Evolutionary conservation across 1,284 basidiomycete genomes (phyloP).

Genomic region (Papiliotrema terrestris): DNA sequence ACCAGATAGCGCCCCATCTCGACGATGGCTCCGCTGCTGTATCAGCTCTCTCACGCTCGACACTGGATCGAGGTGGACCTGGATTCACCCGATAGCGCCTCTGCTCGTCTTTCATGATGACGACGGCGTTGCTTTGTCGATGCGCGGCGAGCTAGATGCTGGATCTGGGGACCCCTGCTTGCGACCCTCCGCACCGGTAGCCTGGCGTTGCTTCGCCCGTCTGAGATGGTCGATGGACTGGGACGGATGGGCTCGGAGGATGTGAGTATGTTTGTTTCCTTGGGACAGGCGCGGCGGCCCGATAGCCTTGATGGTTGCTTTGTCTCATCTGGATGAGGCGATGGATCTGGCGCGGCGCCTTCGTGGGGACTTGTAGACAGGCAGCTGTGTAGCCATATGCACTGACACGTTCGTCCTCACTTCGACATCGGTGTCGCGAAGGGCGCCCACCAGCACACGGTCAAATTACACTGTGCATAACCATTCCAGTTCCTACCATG

Average conservation of each 20-base stretch:
- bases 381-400: no score
- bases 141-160: background rate
- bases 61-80: no score
- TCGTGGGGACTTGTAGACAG: no score
- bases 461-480: no score
- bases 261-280: background rate
- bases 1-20: background rate
- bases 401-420: no score
- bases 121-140: constrained; percentile 1
- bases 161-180: background rate
- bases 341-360: background rate
- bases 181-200: background rate
- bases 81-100: background rate
- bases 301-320: constrained; percentile 12
- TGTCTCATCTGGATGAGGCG: background rate
- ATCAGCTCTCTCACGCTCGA: background rate
- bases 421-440: no score
- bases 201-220: constrained; percentile 6
- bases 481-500: no score
- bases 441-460: no score
- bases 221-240: background rate
- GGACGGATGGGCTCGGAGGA: background rate
- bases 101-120: background rate
- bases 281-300: background rate
- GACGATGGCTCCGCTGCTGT: background rate